Base-by-base conservation (phyloP, 352 stramenopile species). In the Blastocystis hominis region DNA sequence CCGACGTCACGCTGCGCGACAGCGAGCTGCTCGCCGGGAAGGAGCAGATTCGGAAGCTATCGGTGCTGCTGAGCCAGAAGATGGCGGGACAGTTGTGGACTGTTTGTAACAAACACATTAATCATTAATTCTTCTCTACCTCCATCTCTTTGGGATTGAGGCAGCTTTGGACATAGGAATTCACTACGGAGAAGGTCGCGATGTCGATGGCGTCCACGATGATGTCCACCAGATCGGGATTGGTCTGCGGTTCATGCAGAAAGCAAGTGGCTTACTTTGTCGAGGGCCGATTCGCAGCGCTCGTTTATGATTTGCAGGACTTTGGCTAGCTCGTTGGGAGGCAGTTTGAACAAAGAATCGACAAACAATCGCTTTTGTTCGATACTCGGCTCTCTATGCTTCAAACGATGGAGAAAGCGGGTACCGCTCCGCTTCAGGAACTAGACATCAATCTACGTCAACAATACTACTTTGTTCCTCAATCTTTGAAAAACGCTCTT, bases 301-400 rank as follows among this genome's bases (percentile, higher is more conserved):
- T 95, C 92, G 15, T 95, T 91, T 59, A 96, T 90, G 84, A 94
- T 90, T 62, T 94, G 89, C 44, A 96, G 91, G 72, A 96, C 86
- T n/a, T 89, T 89, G 13, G 90, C 90, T 0, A 96, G 90, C 40
- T 95, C 93, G 38, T 94, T 92, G 56, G 81, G 89, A 30, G 91
- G 80, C 34, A 96, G 86, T 89, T 94, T 94, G 91, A 95, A 96
- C 61, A 95, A 94, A 90, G 94, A 94, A 68, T 95, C 92, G 84
- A 93, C 94, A 64, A 96, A 94, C 59, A 91, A 84, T 44, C 95
- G 93, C 89, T 94, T 94, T 70, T 94, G 92, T 56, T 94, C 92
- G 36, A 93, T 88, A 59, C 91, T 92, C 44, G 93, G 92, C n/a
- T 93, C 89, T 42, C 93, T 95, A 68, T 24, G 24, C 13, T 6